A percentile compares a stretch with the other conserved stretches of the same genome.
phyloP scores from a whole-genome alignment of 2,329 filamentous ascomycete genomes.

The Microdochium nivale region DNA sequence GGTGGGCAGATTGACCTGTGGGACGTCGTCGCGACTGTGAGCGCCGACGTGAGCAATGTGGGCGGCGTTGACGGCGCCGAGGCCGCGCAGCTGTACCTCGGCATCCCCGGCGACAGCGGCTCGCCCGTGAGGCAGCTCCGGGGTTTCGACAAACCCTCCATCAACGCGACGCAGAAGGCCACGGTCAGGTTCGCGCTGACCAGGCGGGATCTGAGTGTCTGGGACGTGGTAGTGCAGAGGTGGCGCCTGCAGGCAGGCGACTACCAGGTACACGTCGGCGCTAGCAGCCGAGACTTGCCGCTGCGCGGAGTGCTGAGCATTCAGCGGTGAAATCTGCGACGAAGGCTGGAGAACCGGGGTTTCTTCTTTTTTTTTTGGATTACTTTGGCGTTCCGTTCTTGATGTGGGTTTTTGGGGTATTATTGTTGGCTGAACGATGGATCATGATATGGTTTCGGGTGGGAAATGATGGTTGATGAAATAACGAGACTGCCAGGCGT shows the following conservation, averaged over 20 bases:
- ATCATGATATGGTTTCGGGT: too few relatives aligned
- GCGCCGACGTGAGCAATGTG: constrained; percentile 30
- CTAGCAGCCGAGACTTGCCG: constrained; percentile 36
- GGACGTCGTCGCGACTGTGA: constrained; percentile 32
- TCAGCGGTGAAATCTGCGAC: constrained; percentile 6
- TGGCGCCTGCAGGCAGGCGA: constrained; percentile 44
- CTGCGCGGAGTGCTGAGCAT: constrained; percentile 29
- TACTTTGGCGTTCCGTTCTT: too few relatives aligned
- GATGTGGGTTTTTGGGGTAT: too few relatives aligned
- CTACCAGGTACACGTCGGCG: constrained; percentile 36
- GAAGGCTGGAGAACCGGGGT: too few relatives aligned
- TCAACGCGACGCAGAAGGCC: constrained; percentile 34
- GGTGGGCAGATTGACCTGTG: constrained; percentile 39
- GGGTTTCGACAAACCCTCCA: constrained; percentile 53
- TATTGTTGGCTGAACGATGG: too few relatives aligned
- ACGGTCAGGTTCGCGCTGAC: constrained; percentile 44
- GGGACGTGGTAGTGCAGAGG: constrained; percentile 52
- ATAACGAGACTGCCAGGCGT: too few relatives aligned
- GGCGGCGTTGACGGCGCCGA: constrained; percentile 34
- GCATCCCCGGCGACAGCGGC: constrained; percentile 27
- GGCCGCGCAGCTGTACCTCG: constrained; percentile 39
- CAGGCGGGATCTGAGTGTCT: constrained; percentile 57
- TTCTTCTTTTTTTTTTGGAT: not conserved
- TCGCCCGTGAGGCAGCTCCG: constrained; percentile 51
- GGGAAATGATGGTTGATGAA: too few relatives aligned